phyloP scores from a whole-genome alignment of 352 stramenopile species.

The Phytophthora pinifolia region DNA sequence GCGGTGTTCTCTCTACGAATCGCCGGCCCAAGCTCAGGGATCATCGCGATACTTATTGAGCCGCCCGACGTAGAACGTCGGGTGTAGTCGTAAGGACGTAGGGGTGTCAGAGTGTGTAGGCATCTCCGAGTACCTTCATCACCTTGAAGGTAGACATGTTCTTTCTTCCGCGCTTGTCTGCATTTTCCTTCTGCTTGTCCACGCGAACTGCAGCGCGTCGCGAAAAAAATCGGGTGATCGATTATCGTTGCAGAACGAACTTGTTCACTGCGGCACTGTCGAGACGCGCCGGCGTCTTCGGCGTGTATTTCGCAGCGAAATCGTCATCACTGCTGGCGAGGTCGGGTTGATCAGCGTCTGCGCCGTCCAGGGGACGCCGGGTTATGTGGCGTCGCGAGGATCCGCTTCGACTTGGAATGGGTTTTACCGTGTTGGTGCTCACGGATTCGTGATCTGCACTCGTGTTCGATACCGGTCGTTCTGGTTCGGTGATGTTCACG shows the following conservation, averaged over 20 bases:
- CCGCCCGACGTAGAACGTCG: constrained; percentile 35
- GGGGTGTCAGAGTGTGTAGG: constrained; percentile 16
- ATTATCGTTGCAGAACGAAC: not conserved
- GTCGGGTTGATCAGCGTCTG: no score
- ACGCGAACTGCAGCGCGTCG: constrained; percentile 16
- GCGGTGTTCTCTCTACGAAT: no score
- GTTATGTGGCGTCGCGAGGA: no score
- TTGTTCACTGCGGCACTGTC: not conserved
- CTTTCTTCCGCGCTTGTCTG: not conserved
- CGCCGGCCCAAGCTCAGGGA: no score
- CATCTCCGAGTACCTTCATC: not conserved
- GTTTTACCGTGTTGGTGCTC: no score
- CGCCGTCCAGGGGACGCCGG: no score
- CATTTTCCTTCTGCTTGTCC: constrained; percentile 23
- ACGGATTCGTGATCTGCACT: no score
- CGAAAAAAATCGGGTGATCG: constrained; percentile 15
- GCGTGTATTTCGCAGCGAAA: constrained; percentile 1
- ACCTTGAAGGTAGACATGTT: constrained; percentile 1
- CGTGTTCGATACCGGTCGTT: no score
- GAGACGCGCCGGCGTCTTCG: not conserved
- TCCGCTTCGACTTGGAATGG: no score
- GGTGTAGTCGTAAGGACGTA: constrained; percentile 16
- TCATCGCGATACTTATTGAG: constrained; percentile 25
- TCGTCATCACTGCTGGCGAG: no score
- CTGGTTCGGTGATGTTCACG: no score